Conservation (phyloP, 495 filamentous ascomycete genomes). For the Clohesyomyces aquaticus region DNA sequence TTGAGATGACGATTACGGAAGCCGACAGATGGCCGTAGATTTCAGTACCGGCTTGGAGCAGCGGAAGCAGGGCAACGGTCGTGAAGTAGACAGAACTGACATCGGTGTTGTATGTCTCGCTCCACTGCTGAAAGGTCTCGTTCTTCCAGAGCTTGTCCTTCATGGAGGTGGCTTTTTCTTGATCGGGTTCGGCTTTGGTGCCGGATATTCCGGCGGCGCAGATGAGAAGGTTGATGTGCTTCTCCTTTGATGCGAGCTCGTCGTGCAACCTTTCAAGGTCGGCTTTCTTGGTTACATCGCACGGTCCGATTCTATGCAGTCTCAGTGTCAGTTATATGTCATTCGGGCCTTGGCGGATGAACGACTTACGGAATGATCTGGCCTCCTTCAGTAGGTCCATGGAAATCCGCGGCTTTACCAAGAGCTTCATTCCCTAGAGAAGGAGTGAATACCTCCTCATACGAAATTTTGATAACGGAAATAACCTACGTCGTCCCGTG, state of each 20-base stretch:
- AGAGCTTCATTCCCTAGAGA: conserved; percentile 44
- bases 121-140: conserved; percentile 49
- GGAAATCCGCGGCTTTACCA: conserved; percentile 47
- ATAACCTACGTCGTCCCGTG: conserved; percentile 42
- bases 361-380: conserved; percentile 46
- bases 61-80: conserved; percentile 50
- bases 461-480: neutral
- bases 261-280: conserved; percentile 45
- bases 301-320: conserved; percentile 41
- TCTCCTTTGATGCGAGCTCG: conserved; percentile 47
- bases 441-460: neutral
- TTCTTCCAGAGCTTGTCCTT: conserved; percentile 51
- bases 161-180: conserved; percentile 40
- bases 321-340: neutral
- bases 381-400: conserved; percentile 44
- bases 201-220: conserved; percentile 48
- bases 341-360: neutral
- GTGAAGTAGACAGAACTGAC: conserved; percentile 52
- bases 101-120: conserved; percentile 48
- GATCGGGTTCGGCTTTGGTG: conserved; percentile 46
- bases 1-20: conserved; percentile 52
- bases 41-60: conserved; percentile 49
- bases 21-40: conserved; percentile 46
- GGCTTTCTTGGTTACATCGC: conserved; percentile 51
- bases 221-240: conserved; percentile 48